Base-by-base conservation (phyloP, 1,139 yeast genomes). In the Yamadazyma trypodendri region DNA sequence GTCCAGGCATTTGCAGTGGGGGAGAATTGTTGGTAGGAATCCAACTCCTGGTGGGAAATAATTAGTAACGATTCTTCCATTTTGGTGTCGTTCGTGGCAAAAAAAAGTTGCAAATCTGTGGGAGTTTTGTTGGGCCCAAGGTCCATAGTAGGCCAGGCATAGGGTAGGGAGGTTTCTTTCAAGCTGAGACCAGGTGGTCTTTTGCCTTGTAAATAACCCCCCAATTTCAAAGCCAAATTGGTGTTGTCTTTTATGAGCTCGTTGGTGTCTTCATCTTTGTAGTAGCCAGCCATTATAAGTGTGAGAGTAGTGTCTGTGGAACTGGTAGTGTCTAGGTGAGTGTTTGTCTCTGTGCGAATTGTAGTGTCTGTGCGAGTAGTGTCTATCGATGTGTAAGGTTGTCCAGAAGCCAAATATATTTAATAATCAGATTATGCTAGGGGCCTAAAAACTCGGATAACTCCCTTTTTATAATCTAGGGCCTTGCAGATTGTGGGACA, bases 201-300 rank as follows among this genome's bases (percentile, higher is more conserved):
- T 16, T 35, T 34, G 24, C 44, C 40, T 28, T 28, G 30, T 14
- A 44, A 34, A 30, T 46, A 38, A 11, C 52, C 51, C 3, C 48
- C 48, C 3, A 49, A 28, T 23, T 49, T 45, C 6, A 49, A 34
- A 20, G 35, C 38, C 12, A 48, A 35, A 24, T 42, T 44, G 11
- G 44, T 48, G 25, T 46, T 41, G 34, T 49, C 52, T 24, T 41
- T 39, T 18, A 39, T 34, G 21, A 45, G 16, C 15, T 43, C 37
- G 29, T 45, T 41, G 14, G 50, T 46, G 6, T 49, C 51, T 36
- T 48, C 51, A 28, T 48, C 53, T 10, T 29, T 37, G 28, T 43
- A 48, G 29, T 40, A 44, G 20, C 8, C 9, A 6, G 20, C 8
- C n/a, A n/a, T n/a, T n/a, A n/a, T n/a, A n/a, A n/a, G n/a, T n/a